Evolutionary conservation across 148 eudicot species (phyloP), one percentile per base, ranked within the genome.

Genomic region (Fagopyrum tataricum): DNA sequence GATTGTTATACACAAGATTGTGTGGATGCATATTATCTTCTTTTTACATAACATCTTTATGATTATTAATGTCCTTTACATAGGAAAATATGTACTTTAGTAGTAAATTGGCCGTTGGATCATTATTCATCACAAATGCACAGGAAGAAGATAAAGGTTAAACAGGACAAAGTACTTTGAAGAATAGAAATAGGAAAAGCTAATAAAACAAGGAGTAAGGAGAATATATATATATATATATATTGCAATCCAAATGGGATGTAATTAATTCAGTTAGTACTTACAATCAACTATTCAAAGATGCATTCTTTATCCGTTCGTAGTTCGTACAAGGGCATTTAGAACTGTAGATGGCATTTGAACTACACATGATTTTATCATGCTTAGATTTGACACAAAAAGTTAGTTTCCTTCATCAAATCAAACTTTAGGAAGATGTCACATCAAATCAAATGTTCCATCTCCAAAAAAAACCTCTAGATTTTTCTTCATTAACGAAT

Each of bases 131-230:
- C 17, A 37, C 6, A 7, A 37, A 62, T 62, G 68, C 68, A 62
- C 42, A 62, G 13, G 68, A 62, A 41, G n/a, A 62, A 18, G 68
- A 62, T 26, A 61, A 53, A 15, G 43, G 18, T 8, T 31, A 62
- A 31, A 15, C 43, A 37, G 2, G 44, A 37, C 13, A 37, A 37
- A 43, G 44, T 42, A 37, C 15, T 56, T 64, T 37, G 17, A 61
- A 11, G 26, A 59, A 24, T 26, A n/a, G 67, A 4, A 62, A 37
- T 31, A n/a, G 5, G 20, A 37, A 64, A 64, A 39, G 69, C 43
- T 37, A 31, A 64, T 64, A 64, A 39, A 64, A 64, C 69, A 64
- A 64, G 15, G 39, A 20, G 24, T 11, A 55, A 55, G 61, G 26
- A 55, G 61, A 55, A 48, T 18, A 6, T 53, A 53, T 8, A n/a